A percentile compares a stretch with the other conserved stretches of the same genome.
Evolutionary conservation across 1,139 yeast genomes (phyloP).

Genomic region (Starmera stellimalicola): DNA sequence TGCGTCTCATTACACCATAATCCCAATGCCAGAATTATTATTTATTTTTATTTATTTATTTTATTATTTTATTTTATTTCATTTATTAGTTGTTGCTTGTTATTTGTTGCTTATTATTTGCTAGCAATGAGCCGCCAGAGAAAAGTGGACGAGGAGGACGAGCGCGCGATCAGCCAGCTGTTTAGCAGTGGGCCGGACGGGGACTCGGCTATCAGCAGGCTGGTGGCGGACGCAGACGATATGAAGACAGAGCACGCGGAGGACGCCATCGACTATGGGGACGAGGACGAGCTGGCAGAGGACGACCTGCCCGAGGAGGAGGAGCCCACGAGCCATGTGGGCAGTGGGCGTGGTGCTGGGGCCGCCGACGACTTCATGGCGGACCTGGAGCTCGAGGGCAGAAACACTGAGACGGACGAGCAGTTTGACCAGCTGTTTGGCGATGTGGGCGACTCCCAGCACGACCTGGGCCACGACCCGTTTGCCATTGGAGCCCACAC

Average conservation of each 20-base stretch:
- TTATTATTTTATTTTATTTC: too few relatives aligned
- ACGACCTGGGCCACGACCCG: neutral
- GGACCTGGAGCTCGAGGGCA: slow-evolving; percentile 27
- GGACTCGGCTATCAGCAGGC: neutral
- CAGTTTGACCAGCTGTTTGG: slow-evolving; percentile 46
- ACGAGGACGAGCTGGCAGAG: slow-evolving; percentile 90
- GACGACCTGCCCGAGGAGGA: slow-evolving; percentile 52
- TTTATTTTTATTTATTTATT: too few relatives aligned
- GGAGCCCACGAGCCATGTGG: slow-evolving; percentile 13
- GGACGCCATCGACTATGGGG: slow-evolving; percentile 93
- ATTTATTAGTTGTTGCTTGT: too few relatives aligned
- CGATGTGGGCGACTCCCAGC: slow-evolving; percentile 8
- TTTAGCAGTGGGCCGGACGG: slow-evolving; percentile 6
- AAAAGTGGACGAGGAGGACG: neutral
- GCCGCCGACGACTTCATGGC: slow-evolving; percentile 26
- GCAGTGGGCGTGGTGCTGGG: slow-evolving; percentile 22
- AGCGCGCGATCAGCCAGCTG: neutral
- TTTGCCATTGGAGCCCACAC: too few relatives aligned
- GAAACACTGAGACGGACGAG: slow-evolving; percentile 31
- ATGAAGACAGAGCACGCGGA: slow-evolving; percentile 58
- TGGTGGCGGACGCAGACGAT: slow-evolving; percentile 11
- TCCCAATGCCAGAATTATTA: too few relatives aligned
- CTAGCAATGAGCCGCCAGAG: neutral
- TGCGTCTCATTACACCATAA: too few relatives aligned
- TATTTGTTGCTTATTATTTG: too few relatives aligned